phyloP scores from a whole-genome alignment of 2,329 filamentous ascomycete species.

The Metarhizium robertsii region DNA sequence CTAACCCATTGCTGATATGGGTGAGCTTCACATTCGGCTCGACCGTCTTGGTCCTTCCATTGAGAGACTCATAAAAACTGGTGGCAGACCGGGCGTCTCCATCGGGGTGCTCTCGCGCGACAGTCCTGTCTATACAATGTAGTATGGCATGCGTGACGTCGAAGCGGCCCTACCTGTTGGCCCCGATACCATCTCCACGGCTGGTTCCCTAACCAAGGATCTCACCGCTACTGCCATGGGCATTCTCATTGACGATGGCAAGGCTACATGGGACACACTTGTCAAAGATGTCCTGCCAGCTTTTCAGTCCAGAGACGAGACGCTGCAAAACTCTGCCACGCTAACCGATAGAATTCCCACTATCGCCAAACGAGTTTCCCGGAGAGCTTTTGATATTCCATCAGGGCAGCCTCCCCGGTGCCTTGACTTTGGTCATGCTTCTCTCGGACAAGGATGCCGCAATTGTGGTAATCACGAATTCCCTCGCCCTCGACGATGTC shows the following conservation, averaged over 20 bases:
- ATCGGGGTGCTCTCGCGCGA: constrained; percentile 15
- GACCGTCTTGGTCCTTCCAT: neutral
- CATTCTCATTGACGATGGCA: constrained; percentile 14
- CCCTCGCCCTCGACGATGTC: too few relatives aligned
- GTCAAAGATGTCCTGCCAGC: too few relatives aligned
- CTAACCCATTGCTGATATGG: neutral
- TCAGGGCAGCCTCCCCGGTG: too few relatives aligned
- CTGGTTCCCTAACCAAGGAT: constrained; percentile 18
- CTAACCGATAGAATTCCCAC: too few relatives aligned
- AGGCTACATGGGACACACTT: too few relatives aligned
- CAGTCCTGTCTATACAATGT: constrained; percentile 9
- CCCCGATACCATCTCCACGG: constrained; percentile 16
- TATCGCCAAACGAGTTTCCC: too few relatives aligned
- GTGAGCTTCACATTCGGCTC: neutral
- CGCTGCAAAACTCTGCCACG: too few relatives aligned
- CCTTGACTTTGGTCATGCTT: too few relatives aligned
- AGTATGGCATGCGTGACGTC: constrained; percentile 16
- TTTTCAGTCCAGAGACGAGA: too few relatives aligned
- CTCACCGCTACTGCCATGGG: constrained; percentile 16
- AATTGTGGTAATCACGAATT: too few relatives aligned
- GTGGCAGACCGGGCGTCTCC: constrained; percentile 9
- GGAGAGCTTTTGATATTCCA: too few relatives aligned
- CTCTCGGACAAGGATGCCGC: too few relatives aligned
- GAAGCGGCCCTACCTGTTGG: constrained; percentile 6
- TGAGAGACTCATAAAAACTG: constrained; percentile 4